Percentiles rank a stretch among this genome's conserved stretches.
These are phyloP conservation scores for Diutina pseudorugosa DNA, from an alignment of 1,139 yeast species.

Conservation along the genomic window DNA sequence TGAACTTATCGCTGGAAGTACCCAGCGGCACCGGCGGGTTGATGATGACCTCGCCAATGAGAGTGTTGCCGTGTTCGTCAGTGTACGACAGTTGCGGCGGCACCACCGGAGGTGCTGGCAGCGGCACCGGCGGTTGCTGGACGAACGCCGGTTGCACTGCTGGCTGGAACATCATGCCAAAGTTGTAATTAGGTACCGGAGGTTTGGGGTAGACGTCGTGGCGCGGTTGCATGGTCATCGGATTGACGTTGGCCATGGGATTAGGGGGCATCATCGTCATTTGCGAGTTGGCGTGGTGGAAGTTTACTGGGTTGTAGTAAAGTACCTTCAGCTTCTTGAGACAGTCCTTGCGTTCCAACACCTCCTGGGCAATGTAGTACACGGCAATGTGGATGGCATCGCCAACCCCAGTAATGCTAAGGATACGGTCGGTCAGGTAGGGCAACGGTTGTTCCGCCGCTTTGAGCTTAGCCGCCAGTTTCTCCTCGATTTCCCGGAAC, in stretches of 20 bases:
- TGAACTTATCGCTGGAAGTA: conserved; percentile 31
- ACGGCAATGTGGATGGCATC: conserved; percentile 83
- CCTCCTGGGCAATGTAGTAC: conserved; percentile 58
- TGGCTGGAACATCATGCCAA: conserved; percentile 34
- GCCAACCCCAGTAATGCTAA: conserved; percentile 68
- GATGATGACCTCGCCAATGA: conserved; percentile 34
- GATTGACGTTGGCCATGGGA: neutral
- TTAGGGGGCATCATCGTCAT: neutral
- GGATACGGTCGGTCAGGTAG: conserved; percentile 66
- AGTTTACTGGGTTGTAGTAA: conserved; percentile 55
- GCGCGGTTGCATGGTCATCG: conserved; percentile 6
- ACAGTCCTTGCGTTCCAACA: conserved; percentile 45
- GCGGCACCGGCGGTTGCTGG: conserved; percentile 9
- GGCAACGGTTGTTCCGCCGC: conserved; percentile 74
- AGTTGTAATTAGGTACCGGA: conserved; percentile 16
- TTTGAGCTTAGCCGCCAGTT: conserved; percentile 66
- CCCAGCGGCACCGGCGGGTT: conserved; percentile 27
- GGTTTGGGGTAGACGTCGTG: conserved; percentile 8
- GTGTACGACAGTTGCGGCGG: conserved; percentile 27
- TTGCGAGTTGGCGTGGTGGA: conserved; percentile 13
- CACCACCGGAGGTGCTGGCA: conserved; percentile 11
- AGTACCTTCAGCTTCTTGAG: conserved; percentile 40
- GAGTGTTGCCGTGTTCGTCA: conserved; percentile 35
- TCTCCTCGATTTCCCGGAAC: conserved; percentile 73
- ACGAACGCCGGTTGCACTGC: conserved; percentile 9